Evolutionary conservation across 2,329 filamentous ascomycete species (phyloP).

Genomic region (Elsinoe arachidis): DNA sequence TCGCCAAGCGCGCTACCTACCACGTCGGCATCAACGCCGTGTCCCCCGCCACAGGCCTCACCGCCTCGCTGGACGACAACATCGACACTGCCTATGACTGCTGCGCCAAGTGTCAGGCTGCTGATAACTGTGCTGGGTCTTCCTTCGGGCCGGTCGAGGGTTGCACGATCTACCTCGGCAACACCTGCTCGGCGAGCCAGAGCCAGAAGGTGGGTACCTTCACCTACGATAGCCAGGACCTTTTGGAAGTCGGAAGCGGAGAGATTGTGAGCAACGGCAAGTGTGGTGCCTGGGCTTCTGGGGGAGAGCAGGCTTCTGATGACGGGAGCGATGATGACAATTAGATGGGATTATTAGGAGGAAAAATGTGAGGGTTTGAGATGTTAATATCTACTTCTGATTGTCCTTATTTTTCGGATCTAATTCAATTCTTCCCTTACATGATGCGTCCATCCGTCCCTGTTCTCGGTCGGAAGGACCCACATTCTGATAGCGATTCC

Average conservation of each 20-base stretch:
- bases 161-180: neutral
- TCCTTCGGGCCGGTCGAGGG: neutral
- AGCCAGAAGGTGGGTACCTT: neutral
- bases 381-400: neutral
- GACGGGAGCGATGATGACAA: neutral
- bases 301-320: neutral
- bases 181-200: neutral
- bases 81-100: conserved; percentile 7
- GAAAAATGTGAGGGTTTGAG: neutral
- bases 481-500: too few species aligned
- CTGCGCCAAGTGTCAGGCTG: conserved; percentile 1
- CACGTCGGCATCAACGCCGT: conserved; percentile 10
- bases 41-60: neutral
- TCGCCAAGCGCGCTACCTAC: neutral
- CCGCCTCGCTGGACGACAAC: neutral
- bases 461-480: too few species aligned
- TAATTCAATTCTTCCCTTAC: neutral
- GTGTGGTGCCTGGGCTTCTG: conserved; percentile 1
- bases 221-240: neutral
- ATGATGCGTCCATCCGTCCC: neutral
- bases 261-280: conserved; percentile 8
- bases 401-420: neutral
- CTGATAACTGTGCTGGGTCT: neutral
- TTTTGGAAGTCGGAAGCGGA: neutral
- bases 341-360: neutral